Percentiles rank a stretch among this genome's conserved stretches.
These are phyloP conservation scores for Priceomyces carsonii DNA, from an alignment of 805 yeast species.

Conservation along the genomic window DNA sequence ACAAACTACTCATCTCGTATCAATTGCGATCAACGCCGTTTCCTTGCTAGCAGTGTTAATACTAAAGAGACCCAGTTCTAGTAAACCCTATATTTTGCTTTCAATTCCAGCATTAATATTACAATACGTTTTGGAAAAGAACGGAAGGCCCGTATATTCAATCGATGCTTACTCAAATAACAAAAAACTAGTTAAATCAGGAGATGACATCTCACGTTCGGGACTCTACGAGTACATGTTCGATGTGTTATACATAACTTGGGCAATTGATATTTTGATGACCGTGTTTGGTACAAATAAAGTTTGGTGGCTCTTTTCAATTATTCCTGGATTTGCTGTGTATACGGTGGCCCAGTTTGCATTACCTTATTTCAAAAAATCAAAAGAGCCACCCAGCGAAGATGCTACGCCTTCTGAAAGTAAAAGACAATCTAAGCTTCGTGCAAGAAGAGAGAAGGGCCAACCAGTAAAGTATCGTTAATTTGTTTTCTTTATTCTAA, in stretches of 20 bases:
- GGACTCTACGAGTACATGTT: constrained; percentile 76
- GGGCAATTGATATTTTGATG: constrained; percentile 56
- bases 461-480: constrained; percentile 19
- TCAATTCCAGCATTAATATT: constrained; percentile 42
- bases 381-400: constrained; percentile 4
- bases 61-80: constrained; percentile 47
- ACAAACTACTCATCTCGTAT: constrained; percentile 36
- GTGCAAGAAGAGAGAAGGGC: constrained; percentile 29
- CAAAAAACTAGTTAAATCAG: constrained; percentile 47
- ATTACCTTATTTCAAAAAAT: constrained; percentile 15
- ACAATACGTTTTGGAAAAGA: constrained; percentile 54
- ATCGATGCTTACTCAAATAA: constrained; percentile 31
- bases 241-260: constrained; percentile 67
- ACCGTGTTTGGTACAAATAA: constrained; percentile 54
- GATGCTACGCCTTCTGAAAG: constrained; percentile 15
- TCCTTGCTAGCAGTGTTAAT: constrained; percentile 37
- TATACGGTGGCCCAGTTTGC: constrained; percentile 48
- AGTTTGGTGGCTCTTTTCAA: constrained; percentile 58
- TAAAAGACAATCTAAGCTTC: constrained; percentile 28
- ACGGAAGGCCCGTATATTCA: constrained; percentile 60
- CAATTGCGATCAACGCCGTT: constrained; percentile 38
- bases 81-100: constrained; percentile 37
- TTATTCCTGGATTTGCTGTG: constrained; percentile 53
- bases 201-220: constrained; percentile 58
- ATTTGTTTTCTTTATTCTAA: too few species aligned